phyloP scores from a whole-genome alignment of 176 grass and related monocot species.

The Ensete ventricosum region DNA sequence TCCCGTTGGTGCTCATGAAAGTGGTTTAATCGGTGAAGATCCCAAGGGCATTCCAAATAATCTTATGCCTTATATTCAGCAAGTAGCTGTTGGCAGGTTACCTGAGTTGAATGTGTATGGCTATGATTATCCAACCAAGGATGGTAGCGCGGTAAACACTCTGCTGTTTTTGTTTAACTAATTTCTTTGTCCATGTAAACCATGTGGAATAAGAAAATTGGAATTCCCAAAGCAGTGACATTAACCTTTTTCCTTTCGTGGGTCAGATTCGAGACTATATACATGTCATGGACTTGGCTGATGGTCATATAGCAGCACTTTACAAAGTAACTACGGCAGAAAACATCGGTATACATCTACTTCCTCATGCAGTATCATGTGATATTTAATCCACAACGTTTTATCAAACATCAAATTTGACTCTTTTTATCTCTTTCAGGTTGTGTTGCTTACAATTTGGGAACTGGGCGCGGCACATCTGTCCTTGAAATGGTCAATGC shows the following conservation, averaged over 20 bases:
- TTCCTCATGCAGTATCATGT: too few species aligned
- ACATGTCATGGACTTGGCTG: conserved; percentile 87
- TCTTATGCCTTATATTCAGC: conserved; percentile 88
- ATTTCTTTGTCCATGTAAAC: too few species aligned
- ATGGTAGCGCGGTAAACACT: conserved; percentile 56
- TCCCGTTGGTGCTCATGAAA: conserved; percentile 76
- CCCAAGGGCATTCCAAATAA: conserved; percentile 88
- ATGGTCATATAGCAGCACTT: conserved; percentile 80
- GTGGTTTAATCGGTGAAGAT: conserved; percentile 84
- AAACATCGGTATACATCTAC: conserved; percentile 27
- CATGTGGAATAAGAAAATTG: too few species aligned
- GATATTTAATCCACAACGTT: too few species aligned
- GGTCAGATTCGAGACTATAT: conserved; percentile 82
- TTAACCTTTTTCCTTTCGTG: too few species aligned
- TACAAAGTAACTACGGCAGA: conserved; percentile 53
- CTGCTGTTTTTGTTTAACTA: too few species aligned
- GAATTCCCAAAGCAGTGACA: too few species aligned
- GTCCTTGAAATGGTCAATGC: conserved; percentile 82
- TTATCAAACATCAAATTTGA: too few species aligned
- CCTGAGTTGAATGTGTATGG: conserved; percentile 81
- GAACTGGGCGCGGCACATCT: conserved; percentile 67
- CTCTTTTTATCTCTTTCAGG: too few species aligned
- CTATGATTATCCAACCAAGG: conserved; percentile 73
- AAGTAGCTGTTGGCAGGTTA: conserved; percentile 64
- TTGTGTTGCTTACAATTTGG: conserved; percentile 85